These are phyloP conservation scores for Salvia rosmarinus DNA, from an alignment of 257 asterid species.

Conservation along the genomic window DNA sequence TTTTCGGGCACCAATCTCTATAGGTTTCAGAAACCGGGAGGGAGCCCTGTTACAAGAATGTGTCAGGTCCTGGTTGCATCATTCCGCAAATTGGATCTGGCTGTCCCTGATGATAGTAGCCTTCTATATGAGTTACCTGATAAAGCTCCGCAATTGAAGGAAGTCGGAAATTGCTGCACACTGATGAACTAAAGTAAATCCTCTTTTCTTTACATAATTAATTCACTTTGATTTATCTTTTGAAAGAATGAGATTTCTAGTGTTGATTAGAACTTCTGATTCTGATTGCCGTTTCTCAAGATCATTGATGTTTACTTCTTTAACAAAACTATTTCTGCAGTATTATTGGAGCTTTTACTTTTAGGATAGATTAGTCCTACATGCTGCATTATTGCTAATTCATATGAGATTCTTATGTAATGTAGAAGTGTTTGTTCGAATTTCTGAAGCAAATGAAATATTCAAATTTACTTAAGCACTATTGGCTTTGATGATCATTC, in stretches of 20 bases:
- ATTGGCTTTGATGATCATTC: neutral
- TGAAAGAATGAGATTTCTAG: too few relatives aligned
- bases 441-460: conserved; percentile 13
- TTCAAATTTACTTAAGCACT: neutral
- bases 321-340: neutral
- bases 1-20: conserved; percentile 80
- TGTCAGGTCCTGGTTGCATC: conserved; percentile 92
- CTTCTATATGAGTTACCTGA: conserved; percentile 79
- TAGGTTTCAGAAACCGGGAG: conserved; percentile 97
- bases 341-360: neutral
- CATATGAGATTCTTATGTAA: conserved; percentile 2
- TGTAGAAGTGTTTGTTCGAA: neutral
- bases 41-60: conserved; percentile 94
- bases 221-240: neutral
- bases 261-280: neutral
- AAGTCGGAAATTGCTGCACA: conserved; percentile 85
- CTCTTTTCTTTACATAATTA: neutral
- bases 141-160: conserved; percentile 87
- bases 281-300: conserved; percentile 5
- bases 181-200: conserved; percentile 68
- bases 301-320: neutral
- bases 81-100: conserved; percentile 65
- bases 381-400: neutral
- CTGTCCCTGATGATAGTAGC: conserved; percentile 64
- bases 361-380: neutral